phyloP scores from a whole-genome alignment of 805 yeast species.

The Candida silvatica region DNA sequence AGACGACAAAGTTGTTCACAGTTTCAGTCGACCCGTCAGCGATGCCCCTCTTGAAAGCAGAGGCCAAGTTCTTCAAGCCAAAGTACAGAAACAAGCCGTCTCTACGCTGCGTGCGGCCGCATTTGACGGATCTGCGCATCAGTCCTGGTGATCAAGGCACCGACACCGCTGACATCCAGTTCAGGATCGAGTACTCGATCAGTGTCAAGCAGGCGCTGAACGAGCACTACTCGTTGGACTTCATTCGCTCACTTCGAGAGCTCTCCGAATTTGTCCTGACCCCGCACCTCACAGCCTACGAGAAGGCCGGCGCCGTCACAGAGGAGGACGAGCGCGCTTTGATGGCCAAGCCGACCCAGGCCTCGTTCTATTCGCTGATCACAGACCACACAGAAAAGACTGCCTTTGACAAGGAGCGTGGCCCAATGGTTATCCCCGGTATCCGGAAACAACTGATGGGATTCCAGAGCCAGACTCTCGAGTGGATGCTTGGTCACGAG shows the following conservation, averaged over 20 bases:
- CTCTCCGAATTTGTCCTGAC: constrained; percentile 8
- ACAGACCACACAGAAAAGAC: constrained; percentile 32
- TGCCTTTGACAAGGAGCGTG: constrained; percentile 6
- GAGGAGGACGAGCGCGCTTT: constrained; percentile 1
- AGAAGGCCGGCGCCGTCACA: constrained; percentile 7
- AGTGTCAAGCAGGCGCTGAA: constrained; percentile 13
- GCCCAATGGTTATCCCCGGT: constrained; percentile 8
- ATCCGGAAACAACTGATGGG: constrained; percentile 18
- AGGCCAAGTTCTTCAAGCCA: constrained; percentile 1
- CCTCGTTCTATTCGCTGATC: constrained; percentile 40
- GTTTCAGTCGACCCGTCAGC: not conserved
- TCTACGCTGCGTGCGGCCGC: not conserved
- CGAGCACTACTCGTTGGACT: constrained; percentile 9
- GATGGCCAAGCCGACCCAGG: constrained; percentile 15
- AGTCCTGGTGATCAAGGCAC: not conserved
- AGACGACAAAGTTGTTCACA: not conserved
- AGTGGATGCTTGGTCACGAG: constrained; percentile 50
- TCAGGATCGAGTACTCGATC: constrained; percentile 6
- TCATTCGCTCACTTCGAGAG: constrained; percentile 11
- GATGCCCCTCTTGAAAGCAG: not conserved
- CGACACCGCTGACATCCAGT: constrained; percentile 2
- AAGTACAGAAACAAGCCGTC: not conserved
- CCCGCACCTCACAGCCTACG: constrained; percentile 15
- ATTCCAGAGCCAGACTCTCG: constrained; percentile 47
- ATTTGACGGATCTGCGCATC: not conserved